Base-by-base conservation (phyloP, 1,284 basidiomycete species). In the Hymenochaete sp. region DNA sequence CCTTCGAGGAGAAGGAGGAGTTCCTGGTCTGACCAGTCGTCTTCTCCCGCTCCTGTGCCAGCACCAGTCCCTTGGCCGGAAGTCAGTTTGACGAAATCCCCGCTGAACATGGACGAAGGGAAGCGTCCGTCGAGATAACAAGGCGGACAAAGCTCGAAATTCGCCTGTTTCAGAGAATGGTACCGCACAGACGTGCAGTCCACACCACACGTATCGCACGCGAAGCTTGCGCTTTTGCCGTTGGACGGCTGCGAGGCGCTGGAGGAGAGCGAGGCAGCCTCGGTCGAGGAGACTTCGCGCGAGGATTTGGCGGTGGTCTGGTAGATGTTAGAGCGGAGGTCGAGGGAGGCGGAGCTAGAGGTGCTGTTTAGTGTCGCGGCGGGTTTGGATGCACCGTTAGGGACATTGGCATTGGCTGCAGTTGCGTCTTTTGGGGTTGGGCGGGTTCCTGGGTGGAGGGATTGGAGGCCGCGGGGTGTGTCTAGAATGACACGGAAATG, bases 401-500 rank as follows among this genome's bases (percentile, higher is more conserved):
- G 59, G n/a, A n/a, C n/a, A n/a, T n/a, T n/a, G n/a, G n/a, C n/a
- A n/a, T n/a, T n/a, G 8, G 71, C 57, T 29, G 65, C 59, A 44
- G 55, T 57, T n/a, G 66, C 62, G 56, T 57, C 70, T 21, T 53
- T 65, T 53, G 65, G 67, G 33, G 65, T 54, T 22, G 75, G 73
- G 21, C 86, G 78, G 22, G 84, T 87, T 5, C 93, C 95, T 0
- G 95, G 92, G 61, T 98, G 95, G 18, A 97, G 73, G 19, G 95
- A 97, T 59, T 93, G 90, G 2, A 98, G 74, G 13, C 95, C 96
- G 43, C 93, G 85, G 11, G 96, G 96, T 0, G 95, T 95, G 63
- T 99, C 96, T 55, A 98, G 81, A 38, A 96, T 83, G 56, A 98
- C 91, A 50, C 95, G 85, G 78, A 96, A 98, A 64, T 98, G 95